Percentiles rank a stretch among this genome's conserved stretches.
These are phyloP conservation scores for Sarcocystis neurona DNA, from an alignment of 169 alveolate genomes.

Conservation along the genomic window DNA sequence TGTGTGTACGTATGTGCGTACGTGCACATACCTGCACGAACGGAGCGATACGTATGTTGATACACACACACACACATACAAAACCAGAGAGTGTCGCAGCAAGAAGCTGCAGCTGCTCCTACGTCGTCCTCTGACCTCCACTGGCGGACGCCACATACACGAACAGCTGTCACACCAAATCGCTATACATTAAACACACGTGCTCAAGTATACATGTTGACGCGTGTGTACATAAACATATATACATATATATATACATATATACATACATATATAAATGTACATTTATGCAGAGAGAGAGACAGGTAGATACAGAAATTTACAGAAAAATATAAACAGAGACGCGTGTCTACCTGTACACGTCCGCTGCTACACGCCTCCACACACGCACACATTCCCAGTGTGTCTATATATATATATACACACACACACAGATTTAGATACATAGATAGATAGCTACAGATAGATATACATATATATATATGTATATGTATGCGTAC, in stretches of 20 bases:
- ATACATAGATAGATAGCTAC: not conserved
- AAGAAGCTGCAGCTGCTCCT: not conserved
- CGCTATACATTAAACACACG: not conserved
- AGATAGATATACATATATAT: not conserved
- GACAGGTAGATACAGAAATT: not conserved
- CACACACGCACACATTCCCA: not conserved
- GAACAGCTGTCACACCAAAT: not conserved
- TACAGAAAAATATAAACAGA: not conserved
- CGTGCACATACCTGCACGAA: not conserved
- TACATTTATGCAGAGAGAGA: not conserved
- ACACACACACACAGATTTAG: not conserved
- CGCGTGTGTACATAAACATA: not conserved
- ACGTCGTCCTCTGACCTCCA: constrained; percentile 5
- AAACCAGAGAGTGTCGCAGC: not conserved
- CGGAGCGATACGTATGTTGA: not conserved
- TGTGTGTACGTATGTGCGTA: not conserved
- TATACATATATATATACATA: not conserved
- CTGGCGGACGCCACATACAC: no score
- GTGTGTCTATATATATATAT: no score
- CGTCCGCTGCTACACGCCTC: not conserved
- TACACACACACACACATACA: not conserved
- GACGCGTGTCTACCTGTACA: not conserved
- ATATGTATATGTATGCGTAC: not conserved
- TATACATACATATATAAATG: no score
- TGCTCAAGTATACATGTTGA: not conserved